Conservation (phyloP, 2,329 filamentous ascomycete genomes). For the Talaromyces piceae region DNA sequence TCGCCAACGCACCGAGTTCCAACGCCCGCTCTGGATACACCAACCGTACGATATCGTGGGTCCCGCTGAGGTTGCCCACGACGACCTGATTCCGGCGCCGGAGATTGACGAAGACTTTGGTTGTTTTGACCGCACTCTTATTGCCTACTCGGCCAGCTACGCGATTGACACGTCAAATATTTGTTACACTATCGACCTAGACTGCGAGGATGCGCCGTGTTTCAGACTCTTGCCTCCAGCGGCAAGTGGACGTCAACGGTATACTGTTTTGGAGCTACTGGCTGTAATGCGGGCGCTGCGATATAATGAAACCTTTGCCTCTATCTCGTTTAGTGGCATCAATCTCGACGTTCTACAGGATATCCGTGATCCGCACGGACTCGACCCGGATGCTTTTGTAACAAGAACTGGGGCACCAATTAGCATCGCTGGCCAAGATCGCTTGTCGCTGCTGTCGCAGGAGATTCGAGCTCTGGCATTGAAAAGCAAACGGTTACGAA, state of each 20-base stretch:
- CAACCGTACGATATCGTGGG: constrained; percentile 57
- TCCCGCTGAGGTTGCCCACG: constrained; percentile 48
- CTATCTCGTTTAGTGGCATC: constrained; percentile 60
- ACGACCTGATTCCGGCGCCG: constrained; percentile 40
- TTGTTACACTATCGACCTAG: constrained; percentile 53
- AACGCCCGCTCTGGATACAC: constrained; percentile 59
- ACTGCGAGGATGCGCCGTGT: constrained; percentile 59
- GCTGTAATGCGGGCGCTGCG: constrained; percentile 62
- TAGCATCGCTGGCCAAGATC: constrained; percentile 46
- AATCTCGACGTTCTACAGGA: constrained; percentile 59
- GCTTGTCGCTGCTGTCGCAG: constrained; percentile 56
- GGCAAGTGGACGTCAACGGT: constrained; percentile 42
- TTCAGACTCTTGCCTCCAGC: constrained; percentile 57
- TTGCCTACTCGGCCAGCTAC: constrained; percentile 63
- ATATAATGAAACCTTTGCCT: constrained; percentile 62
- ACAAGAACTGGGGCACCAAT: constrained; percentile 53
- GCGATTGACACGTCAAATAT: constrained; percentile 61
- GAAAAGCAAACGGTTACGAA: constrained; percentile 56
- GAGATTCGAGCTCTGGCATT: constrained; percentile 61
- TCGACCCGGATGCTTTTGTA: constrained; percentile 54
- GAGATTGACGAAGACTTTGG: constrained; percentile 52
- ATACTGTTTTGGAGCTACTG: constrained; percentile 56
- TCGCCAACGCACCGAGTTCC: constrained; percentile 52
- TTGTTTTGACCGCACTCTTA: constrained; percentile 59
- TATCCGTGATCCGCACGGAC: constrained; percentile 51